These are phyloP conservation scores for Termitomyces sp. DNA, from an alignment of 768 basidiomycete genomes.

Conservation along the genomic window DNA sequence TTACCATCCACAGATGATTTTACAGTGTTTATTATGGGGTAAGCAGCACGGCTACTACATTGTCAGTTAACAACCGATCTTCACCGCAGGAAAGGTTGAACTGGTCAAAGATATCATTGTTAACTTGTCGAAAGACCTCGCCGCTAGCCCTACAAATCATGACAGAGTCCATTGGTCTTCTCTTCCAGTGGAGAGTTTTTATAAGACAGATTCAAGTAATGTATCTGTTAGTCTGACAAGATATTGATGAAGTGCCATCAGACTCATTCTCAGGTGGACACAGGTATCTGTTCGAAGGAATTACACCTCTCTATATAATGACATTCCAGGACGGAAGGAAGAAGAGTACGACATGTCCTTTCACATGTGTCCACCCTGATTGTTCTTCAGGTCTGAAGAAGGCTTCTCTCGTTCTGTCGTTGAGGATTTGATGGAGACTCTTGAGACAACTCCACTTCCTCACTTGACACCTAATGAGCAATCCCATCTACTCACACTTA, in stretches of 20 bases:
- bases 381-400: constrained; percentile 35
- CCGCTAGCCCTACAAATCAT: constrained; percentile 18
- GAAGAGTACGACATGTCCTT: constrained; percentile 35
- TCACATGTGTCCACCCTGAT: constrained; percentile 3
- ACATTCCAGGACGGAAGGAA: constrained; percentile 27
- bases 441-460: constrained; percentile 61
- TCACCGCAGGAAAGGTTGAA: constrained; percentile 65
- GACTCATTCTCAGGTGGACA: not conserved
- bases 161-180: constrained; percentile 33
- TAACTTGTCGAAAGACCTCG: constrained; percentile 46
- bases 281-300: constrained; percentile 23
- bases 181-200: constrained; percentile 53
- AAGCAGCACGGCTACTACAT: not conserved
- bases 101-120: constrained; percentile 79
- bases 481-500: constrained; percentile 75
- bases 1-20: constrained; percentile 89
- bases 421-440: constrained; percentile 48
- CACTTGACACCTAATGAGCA: constrained; percentile 77
- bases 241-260: not conserved
- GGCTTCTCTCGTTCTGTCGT: constrained; percentile 60
- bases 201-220: constrained; percentile 27
- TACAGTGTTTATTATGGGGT: constrained; percentile 95
- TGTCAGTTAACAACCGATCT: not conserved
- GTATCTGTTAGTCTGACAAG: constrained; percentile 13
- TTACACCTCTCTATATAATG: constrained; percentile 52